These are phyloP conservation scores for Eucalyptus erythrocorys DNA, from an alignment of 345 rosid genomes.

Conservation along the genomic window DNA sequence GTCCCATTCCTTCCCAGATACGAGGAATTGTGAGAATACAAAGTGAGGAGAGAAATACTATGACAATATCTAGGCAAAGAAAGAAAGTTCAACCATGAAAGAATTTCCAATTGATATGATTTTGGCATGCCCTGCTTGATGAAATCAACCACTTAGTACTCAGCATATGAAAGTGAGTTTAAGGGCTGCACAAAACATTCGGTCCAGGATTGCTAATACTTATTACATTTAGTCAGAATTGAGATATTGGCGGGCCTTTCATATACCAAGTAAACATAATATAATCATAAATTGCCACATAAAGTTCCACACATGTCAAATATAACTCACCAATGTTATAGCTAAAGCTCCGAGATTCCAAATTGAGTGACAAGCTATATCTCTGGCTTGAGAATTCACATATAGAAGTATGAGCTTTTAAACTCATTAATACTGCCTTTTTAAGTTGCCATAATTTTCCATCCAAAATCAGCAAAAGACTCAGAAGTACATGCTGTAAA, in stretches of 20 bases:
- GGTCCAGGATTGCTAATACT: background rate
- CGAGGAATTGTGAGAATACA: background rate
- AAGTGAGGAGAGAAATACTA: background rate
- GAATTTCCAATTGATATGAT: background rate
- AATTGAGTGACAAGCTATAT: background rate
- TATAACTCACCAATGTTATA: background rate
- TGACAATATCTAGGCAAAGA: background rate
- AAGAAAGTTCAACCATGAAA: background rate
- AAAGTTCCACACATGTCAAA: background rate
- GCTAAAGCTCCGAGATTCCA: background rate
- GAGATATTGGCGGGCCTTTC: background rate
- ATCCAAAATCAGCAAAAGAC: background rate
- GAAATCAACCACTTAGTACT: background rate
- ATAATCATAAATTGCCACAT: background rate
- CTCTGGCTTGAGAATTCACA: background rate
- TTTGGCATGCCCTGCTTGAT: background rate
- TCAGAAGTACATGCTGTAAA: background rate
- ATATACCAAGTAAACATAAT: background rate
- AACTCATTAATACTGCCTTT: background rate
- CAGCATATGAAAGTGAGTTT: background rate
- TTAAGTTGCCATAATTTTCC: background rate
- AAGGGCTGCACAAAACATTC: background rate
- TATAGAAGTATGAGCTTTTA: background rate
- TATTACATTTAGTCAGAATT: background rate
- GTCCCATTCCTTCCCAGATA: slow-evolving; percentile 24